phyloP scores from a whole-genome alignment of 140 eudicot species.

The Senecio squalidus region DNA sequence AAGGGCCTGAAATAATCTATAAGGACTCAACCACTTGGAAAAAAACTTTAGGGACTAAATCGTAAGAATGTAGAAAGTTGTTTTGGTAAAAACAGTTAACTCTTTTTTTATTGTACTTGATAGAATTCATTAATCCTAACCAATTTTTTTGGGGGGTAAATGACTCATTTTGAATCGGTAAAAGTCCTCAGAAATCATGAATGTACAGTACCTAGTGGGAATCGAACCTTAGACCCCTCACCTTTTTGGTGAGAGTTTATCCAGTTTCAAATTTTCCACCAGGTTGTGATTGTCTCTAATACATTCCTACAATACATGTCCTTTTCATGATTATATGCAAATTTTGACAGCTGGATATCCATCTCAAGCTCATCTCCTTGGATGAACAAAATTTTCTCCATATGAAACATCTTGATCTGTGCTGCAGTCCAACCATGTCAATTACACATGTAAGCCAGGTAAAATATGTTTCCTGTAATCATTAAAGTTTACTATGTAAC shows the following conservation, averaged over 20 bases:
- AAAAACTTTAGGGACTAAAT: too few species aligned
- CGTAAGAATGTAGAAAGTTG: too few species aligned
- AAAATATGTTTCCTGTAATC: neutral
- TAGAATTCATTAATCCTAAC: neutral
- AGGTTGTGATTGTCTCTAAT: neutral
- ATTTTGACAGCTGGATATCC: slow-evolving; percentile 58
- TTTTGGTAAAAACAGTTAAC: too few species aligned
- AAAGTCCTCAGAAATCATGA: too few species aligned
- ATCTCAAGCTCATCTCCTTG: slow-evolving; percentile 52
- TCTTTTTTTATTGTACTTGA: neutral
- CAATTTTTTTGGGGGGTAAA: slow-evolving; percentile 1
- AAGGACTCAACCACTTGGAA: too few species aligned
- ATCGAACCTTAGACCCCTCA: too few species aligned
- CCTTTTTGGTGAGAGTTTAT: too few species aligned
- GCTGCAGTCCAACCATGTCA: slow-evolving; percentile 55
- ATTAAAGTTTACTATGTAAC: neutral
- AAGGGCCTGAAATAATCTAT: too few species aligned
- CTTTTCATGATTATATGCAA: slow-evolving; percentile 7
- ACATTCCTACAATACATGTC: neutral
- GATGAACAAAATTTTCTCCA: slow-evolving; percentile 48
- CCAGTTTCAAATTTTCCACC: neutral
- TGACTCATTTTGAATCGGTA: too few species aligned
- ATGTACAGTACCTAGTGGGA: too few species aligned
- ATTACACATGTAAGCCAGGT: slow-evolving; percentile 59
- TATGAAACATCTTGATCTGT: slow-evolving; percentile 42